phyloP scores from a whole-genome alignment of 2,329 filamentous ascomycete genomes.

The Phyllachora maydis region DNA sequence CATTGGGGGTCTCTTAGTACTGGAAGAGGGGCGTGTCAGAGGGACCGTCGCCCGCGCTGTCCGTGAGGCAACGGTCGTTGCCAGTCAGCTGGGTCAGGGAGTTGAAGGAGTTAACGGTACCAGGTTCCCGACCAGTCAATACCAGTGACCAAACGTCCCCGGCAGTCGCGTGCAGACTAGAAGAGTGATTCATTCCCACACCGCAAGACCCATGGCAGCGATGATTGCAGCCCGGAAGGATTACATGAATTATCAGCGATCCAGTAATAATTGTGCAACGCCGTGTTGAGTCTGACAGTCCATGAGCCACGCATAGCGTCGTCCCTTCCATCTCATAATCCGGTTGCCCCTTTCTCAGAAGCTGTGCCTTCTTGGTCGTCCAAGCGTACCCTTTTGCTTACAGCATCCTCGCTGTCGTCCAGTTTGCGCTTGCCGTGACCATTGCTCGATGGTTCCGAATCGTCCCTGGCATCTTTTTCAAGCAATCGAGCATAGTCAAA shows the following conservation, averaged over 20 bases:
- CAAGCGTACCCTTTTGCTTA: conserved; percentile 5
- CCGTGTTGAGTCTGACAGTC: too few relatives aligned
- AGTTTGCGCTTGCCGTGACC: conserved; percentile 28
- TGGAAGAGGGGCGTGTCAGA: conserved; percentile 54
- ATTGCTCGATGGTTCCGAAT: conserved; percentile 1
- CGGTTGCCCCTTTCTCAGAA: conserved; percentile 9
- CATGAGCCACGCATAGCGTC: neutral
- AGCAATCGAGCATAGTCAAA: conserved; percentile 54
- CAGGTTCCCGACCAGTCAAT: conserved; percentile 8
- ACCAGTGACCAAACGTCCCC: too few relatives aligned
- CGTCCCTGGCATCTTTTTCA: conserved; percentile 9
- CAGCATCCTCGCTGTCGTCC: conserved; percentile 10
- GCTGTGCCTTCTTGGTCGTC: conserved; percentile 24
- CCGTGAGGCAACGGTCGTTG: conserved; percentile 49
- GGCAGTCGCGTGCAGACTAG: too few relatives aligned
- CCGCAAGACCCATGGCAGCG: too few relatives aligned
- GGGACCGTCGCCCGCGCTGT: conserved; percentile 48
- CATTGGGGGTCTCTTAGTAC: conserved; percentile 49
- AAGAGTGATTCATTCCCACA: too few relatives aligned
- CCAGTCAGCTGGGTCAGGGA: conserved; percentile 40
- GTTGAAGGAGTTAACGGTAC: conserved; percentile 26
- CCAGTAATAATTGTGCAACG: too few relatives aligned
- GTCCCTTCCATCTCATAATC: neutral
- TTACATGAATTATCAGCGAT: too few relatives aligned
- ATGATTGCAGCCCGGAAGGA: too few relatives aligned